Conservation (phyloP, 2,329 filamentous ascomycete genomes). For the Colletotrichum sp. region DNA sequence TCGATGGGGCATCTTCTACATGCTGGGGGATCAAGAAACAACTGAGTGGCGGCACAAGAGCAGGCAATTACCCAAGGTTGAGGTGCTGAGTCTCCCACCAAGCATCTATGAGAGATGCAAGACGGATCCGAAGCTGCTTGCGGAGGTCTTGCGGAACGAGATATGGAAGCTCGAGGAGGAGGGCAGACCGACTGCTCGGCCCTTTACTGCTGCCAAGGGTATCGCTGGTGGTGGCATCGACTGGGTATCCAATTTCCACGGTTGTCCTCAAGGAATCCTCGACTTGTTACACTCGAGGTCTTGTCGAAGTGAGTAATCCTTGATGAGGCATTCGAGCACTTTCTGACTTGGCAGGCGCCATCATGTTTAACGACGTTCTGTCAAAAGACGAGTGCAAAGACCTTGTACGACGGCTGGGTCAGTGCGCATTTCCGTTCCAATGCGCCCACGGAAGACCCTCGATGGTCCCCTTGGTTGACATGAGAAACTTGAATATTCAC, state of each 20-base stretch:
- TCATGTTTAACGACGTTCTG: constrained; percentile 85
- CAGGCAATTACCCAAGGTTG: constrained; percentile 37
- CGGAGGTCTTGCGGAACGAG: constrained; percentile 77
- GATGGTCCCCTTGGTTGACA: constrained; percentile 66
- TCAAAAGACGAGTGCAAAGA: constrained; percentile 59
- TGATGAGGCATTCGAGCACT: not conserved
- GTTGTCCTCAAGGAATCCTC: constrained; percentile 76
- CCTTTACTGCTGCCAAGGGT: not conserved
- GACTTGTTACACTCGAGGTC: constrained; percentile 79
- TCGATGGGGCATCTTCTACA: constrained; percentile 77
- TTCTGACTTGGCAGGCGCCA: constrained; percentile 52
- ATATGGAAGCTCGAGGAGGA: constrained; percentile 69
- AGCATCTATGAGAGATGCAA: constrained; percentile 79
- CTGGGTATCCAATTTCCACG: constrained; percentile 69
- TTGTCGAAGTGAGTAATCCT: constrained; percentile 63
- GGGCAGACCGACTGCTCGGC: constrained; percentile 14
- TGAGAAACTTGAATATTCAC: constrained; percentile 35
- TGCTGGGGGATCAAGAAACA: constrained; percentile 33
- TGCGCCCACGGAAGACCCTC: constrained; percentile 81
- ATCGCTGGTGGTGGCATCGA: constrained; percentile 15
- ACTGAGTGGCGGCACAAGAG: not conserved
- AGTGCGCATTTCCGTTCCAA: constrained; percentile 77
- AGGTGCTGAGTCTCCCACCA: constrained; percentile 67
- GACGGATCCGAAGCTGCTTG: constrained; percentile 72
- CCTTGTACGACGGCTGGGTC: constrained; percentile 62